phyloP scores from a whole-genome alignment of 2,329 filamentous ascomycete genomes.

The Botrytis fabae region DNA sequence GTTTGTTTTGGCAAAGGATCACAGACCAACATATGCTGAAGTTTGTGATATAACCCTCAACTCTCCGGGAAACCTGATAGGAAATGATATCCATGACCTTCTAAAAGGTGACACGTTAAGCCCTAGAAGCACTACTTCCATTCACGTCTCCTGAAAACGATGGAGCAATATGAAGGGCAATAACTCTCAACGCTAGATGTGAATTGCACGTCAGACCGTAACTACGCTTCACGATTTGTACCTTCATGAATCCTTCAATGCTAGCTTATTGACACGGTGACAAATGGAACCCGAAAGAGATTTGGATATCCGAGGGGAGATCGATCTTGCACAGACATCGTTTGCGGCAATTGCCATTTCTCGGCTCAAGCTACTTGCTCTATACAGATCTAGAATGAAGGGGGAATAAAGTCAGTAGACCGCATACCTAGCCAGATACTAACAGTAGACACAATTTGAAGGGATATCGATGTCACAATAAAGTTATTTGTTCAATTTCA shows the following conservation, averaged over 20 bases:
- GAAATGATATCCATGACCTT: no score
- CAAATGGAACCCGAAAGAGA: background rate
- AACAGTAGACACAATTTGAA: background rate
- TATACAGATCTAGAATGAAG: background rate
- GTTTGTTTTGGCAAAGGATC: no score
- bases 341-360: background rate
- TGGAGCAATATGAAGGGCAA: background rate
- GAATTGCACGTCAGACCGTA: background rate
- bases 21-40: no score
- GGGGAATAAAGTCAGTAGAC: fast-evolving
- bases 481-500: background rate
- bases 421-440: fast-evolving
- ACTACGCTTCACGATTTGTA: background rate
- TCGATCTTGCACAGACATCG: background rate
- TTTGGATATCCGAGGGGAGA: background rate
- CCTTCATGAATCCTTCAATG: background rate
- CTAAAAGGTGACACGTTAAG: no score
- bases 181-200: background rate
- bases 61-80: no score
- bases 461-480: conserved; percentile 10
- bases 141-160: no score
- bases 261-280: background rate
- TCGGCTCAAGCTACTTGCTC: background rate
- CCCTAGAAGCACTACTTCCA: no score
- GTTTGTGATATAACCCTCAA: no score